Conservation (phyloP, 179 eudicot species). For the Beta macrorhiza region DNA sequence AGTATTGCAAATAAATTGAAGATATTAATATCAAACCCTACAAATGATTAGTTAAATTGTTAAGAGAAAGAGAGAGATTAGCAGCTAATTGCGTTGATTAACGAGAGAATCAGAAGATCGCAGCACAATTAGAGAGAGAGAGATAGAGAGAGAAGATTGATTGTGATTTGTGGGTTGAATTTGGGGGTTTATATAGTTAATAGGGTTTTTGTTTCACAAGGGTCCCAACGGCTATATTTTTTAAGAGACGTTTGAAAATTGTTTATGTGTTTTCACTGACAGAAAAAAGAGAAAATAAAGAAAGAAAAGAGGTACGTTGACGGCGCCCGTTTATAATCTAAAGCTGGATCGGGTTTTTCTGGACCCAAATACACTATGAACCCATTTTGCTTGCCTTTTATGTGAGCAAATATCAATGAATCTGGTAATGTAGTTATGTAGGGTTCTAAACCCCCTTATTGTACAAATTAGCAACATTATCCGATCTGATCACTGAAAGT, state of each 20-base stretch:
- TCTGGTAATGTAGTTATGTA: no score
- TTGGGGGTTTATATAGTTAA: slow-evolving; percentile 1
- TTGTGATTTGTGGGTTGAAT: not conserved
- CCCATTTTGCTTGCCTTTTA: no score
- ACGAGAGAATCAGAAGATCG: not conserved
- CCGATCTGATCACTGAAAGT: no score
- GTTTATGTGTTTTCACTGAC: not conserved
- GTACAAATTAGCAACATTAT: no score
- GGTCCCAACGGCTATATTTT: slow-evolving; percentile 17
- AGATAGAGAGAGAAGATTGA: slow-evolving; percentile 8
- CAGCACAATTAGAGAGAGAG: not conserved
- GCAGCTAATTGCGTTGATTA: not conserved
- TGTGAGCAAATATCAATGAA: no score
- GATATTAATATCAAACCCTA: not conserved
- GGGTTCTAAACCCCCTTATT: no score
- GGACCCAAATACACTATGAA: no score
- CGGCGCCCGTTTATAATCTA: not conserved
- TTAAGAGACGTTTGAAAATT: not conserved
- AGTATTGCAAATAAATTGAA: not conserved
- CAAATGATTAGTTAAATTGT: not conserved
- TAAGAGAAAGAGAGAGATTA: not conserved
- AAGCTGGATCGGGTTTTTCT: not conserved
- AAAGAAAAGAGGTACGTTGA: not conserved
- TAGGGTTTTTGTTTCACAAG: not conserved
- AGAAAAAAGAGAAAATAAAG: not conserved